Base-by-base conservation (phyloP, 345 rosid species). In the Citrus maxima region DNA sequence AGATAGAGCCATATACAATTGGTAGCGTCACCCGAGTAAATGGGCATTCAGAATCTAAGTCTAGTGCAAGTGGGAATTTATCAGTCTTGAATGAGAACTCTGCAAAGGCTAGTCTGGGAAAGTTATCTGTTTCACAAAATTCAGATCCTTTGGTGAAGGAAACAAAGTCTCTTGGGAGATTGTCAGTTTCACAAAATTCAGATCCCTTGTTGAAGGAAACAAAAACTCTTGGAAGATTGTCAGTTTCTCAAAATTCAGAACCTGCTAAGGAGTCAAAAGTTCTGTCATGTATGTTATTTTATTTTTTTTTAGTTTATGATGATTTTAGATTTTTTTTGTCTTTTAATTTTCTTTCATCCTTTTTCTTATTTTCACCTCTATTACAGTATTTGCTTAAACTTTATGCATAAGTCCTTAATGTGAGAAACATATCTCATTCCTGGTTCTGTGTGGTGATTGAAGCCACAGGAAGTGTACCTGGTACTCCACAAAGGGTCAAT, bases 221-320 rank as follows among this genome's bases (percentile, higher is more conserved):
- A 77, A 93, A 88, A 82, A 85, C 96, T 79, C 82, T 93, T 13
- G 97, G 93, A 80, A 91, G 98, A 87, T 78, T 91, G 75, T 89
- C 99, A 22, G 90, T 90, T 80, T 90, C 98, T 66, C 97, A 94
- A 83, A 92, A 91, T 83, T 83, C 92, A 56, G 99, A 95, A 74
- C 88, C 91, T 77, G 75, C 78, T 70, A 93, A 90, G 81, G 98
- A 94, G 73, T 81, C 93, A 61, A 95, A 86, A 87, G 68, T 79
- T 63, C 60, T 78, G 66, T 77, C 92, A 81, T 88, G 98, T 96
- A 89, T 78, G 89, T 78, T 49, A 30, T 72, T 79, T 77, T 76
- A 38, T 72, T 35, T 35, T 35, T 34, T 56, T 56, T 37, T 51
- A 58, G 66, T 78, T 42, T 40, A 6, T 56, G 32, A 62, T 70